Conservation (phyloP, 2,329 filamentous ascomycete species). For the Mycosphaerella sp. region DNA sequence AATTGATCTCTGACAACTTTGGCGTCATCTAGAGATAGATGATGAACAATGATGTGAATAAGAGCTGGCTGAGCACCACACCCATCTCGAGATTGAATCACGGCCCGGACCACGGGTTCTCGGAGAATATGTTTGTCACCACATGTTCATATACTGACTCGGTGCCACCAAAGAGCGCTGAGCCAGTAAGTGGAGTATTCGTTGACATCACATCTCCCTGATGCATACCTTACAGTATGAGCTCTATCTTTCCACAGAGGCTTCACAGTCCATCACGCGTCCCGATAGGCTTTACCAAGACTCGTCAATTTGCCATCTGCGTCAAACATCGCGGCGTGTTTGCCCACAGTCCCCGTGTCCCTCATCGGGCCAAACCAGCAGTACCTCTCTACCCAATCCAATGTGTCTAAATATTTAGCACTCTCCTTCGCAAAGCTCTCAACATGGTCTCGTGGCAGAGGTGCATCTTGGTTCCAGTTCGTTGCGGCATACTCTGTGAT, state of each 20-base stretch:
- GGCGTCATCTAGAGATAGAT: too few relatives aligned
- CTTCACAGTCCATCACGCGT: slow-evolving; percentile 14
- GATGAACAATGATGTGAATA: too few relatives aligned
- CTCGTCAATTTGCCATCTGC: slow-evolving; percentile 29
- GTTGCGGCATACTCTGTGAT: slow-evolving; percentile 32
- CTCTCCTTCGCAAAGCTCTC: slow-evolving; percentile 27
- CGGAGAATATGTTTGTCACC: background rate
- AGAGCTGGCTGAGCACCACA: too few relatives aligned
- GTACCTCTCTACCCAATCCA: slow-evolving; percentile 34
- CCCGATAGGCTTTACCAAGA: slow-evolving; percentile 31
- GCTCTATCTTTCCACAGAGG: background rate
- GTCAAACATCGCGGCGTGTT: slow-evolving; percentile 29
- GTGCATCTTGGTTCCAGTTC: slow-evolving; percentile 29
- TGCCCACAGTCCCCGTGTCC: slow-evolving; percentile 30
- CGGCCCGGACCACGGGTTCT: too few relatives aligned
- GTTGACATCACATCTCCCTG: too few relatives aligned
- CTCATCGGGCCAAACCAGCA: slow-evolving; percentile 33
- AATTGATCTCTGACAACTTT: too few relatives aligned
- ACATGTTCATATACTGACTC: background rate
- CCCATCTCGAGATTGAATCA: background rate
- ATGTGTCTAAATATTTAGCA: slow-evolving; percentile 29
- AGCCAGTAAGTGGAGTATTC: too few relatives aligned
- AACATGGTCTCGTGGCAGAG: slow-evolving; percentile 27
- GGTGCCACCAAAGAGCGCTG: background rate
- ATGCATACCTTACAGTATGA: too few relatives aligned